Conservation (phyloP, 768 basidiomycete genomes). For the Cystoderma amianthinum region DNA sequence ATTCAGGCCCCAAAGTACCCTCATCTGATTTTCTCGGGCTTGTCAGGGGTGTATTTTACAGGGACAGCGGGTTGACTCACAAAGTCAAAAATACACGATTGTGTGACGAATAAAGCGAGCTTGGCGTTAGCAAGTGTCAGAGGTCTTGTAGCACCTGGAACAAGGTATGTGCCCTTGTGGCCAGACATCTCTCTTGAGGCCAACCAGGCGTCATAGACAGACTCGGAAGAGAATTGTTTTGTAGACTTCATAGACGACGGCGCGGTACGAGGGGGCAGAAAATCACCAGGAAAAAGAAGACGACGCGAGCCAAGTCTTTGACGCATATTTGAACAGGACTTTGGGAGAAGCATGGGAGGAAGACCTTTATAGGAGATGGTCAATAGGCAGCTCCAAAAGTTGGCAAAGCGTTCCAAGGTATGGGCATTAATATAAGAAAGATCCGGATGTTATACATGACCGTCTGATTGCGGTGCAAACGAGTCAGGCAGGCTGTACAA, state of each 20-base stretch:
- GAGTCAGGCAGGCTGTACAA: constrained; percentile 24
- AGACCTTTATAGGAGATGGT: constrained; percentile 18
- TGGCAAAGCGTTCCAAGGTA: constrained; percentile 16
- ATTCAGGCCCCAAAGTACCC: constrained; percentile 43
- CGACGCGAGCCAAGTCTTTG: constrained; percentile 26
- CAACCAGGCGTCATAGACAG: constrained; percentile 49
- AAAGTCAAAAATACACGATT: constrained; percentile 48
- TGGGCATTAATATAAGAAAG: constrained; percentile 34
- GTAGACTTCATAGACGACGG: constrained; percentile 11
- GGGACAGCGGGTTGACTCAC: constrained; percentile 21
- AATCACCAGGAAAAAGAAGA: constrained; percentile 28
- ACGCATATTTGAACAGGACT: constrained; percentile 25
- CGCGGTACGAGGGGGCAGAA: constrained; percentile 20
- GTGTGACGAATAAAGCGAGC: constrained; percentile 50
- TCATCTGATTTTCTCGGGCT: constrained; percentile 22
- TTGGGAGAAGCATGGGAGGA: constrained; percentile 8
- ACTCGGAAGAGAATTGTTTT: constrained; percentile 17
- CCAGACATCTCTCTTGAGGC: constrained; percentile 46
- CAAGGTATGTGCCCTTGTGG: constrained; percentile 37
- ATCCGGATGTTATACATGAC: constrained; percentile 39
- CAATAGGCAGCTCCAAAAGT: constrained; percentile 16
- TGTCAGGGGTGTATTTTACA: constrained; percentile 3
- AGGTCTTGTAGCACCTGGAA: constrained; percentile 67
- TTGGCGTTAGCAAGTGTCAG: constrained; percentile 47
- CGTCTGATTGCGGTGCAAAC: constrained; percentile 37